Percentiles rank a stretch among this genome's conserved stretches.
phyloP scores from a whole-genome alignment of 371 early-diverging fungal genomes.

The Mortierella sp. region DNA sequence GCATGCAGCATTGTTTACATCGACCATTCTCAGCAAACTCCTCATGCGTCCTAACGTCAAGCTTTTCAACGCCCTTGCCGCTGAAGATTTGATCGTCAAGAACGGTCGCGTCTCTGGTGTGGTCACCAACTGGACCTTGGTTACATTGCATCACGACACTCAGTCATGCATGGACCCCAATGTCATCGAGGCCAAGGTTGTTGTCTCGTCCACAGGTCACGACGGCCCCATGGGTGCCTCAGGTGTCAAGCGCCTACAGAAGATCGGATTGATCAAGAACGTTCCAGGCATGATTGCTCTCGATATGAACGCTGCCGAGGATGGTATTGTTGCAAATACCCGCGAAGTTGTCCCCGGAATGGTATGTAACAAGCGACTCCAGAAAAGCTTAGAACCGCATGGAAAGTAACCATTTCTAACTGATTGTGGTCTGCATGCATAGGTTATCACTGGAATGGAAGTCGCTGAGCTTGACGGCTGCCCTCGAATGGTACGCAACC shows the following conservation, averaged over 20 bases:
- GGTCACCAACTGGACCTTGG: constrained; percentile 83
- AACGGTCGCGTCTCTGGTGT: constrained; percentile 69
- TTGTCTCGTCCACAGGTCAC: constrained; percentile 80
- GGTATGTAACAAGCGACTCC: constrained; percentile 34
- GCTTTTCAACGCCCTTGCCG: constrained; percentile 85
- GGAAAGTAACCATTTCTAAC: constrained; percentile 29
- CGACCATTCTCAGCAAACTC: constrained; percentile 79
- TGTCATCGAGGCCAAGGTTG: constrained; percentile 77
- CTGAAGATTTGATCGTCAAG: constrained; percentile 81
- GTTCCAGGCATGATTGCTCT: constrained; percentile 78
- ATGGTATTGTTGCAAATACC: constrained; percentile 76
- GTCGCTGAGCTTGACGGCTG: constrained; percentile 72
- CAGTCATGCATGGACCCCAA: constrained; percentile 88
- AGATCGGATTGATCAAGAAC: constrained; percentile 69
- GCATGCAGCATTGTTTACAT: constrained; percentile 83
- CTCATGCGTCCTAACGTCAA: constrained; percentile 77
- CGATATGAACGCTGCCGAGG: constrained; percentile 82
- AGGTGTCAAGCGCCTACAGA: constrained; percentile 76
- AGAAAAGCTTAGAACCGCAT: background rate
- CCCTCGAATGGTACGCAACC: constrained; percentile 65
- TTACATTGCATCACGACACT: constrained; percentile 73
- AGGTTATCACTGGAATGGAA: constrained; percentile 79
- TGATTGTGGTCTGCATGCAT: background rate
- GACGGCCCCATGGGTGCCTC: constrained; percentile 84
- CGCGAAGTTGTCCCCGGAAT: constrained; percentile 82